Evolutionary conservation across 371 early-diverging fungal genomes (phyloP).

Genomic region (Phascolomyces articulosus): DNA sequence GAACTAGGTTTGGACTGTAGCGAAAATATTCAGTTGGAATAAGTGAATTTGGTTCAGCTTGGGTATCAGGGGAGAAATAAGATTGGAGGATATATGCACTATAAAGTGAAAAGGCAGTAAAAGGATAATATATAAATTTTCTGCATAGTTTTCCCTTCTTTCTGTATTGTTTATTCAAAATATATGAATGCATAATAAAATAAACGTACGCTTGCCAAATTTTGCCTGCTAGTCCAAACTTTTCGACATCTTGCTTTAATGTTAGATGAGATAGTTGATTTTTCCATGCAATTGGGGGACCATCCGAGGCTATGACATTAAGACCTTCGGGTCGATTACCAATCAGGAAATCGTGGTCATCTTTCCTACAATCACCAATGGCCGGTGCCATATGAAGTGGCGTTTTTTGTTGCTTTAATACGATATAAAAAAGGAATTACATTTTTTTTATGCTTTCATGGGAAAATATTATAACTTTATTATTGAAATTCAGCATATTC

Average conservation of each 20-base stretch:
- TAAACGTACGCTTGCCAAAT: slow-evolving; percentile 52
- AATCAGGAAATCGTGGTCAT: slow-evolving; percentile 26
- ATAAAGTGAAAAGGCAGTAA: neutral
- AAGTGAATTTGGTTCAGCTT: slow-evolving; percentile 14
- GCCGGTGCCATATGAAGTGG: neutral
- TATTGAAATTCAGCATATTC: neutral
- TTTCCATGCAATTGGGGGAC: slow-evolving; percentile 31
- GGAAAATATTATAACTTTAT: too few relatives aligned
- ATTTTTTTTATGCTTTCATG: too few relatives aligned
- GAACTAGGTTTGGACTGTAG: neutral
- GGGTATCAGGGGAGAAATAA: slow-evolving; percentile 30
- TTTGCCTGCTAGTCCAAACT: slow-evolving; percentile 55
- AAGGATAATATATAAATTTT: neutral
- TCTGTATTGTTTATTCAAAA: neutral
- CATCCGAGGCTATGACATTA: slow-evolving; percentile 37
- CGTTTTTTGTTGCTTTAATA: too few relatives aligned
- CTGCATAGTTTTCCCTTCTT: neutral
- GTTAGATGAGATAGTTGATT: slow-evolving; percentile 13
- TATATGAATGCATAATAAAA: too few relatives aligned
- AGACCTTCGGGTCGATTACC: slow-evolving; percentile 49
- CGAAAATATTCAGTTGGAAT: slow-evolving; percentile 32
- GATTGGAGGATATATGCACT: slow-evolving; percentile 52
- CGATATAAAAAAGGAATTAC: too few relatives aligned
- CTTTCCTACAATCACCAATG: neutral
- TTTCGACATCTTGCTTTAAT: slow-evolving; percentile 42